Base-by-base conservation (phyloP, 208 protist genomes). In the Wallacemonas collosoma region DNA sequence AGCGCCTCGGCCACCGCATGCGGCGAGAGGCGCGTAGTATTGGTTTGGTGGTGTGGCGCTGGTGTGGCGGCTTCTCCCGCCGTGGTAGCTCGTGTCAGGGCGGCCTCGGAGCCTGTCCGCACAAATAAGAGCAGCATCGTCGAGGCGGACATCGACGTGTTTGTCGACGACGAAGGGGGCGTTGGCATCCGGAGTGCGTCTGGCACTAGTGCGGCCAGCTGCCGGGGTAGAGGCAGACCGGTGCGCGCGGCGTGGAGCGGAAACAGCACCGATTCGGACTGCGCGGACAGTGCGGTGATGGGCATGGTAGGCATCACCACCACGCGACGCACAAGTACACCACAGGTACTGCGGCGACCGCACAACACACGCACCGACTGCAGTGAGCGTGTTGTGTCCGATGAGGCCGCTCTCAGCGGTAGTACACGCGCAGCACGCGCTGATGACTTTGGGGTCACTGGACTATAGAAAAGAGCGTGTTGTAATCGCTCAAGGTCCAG, bases 281-380 rank as follows among this genome's bases (percentile, higher is more conserved):
- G 60, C 15, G 36, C 26, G 2, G 78, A 26, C 26, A 26, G 78
- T 14, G 8, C 53, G 7, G 76, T 72, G 12, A 72, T 41, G 14
- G 74, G 71, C 36, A 89, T 60, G 39, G 81, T 79, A 14, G 83
- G 75, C 43, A 90, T 82, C 1, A 83, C 87, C 17, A 94, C 66
- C 11, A 94, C 71, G n/a, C 89, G 86, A 2, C 89, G 82, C 12
- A 94, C 68, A 65, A 83, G 89, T 17, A 91, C 39, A 4, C 73
- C 79, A 14, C 75, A 73, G 12, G 54, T 73, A 57, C 71, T 71
- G 40, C 74, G 17, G 11, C 62, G 14, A n/a, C 40, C 76, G 67
- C 51, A 80, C n/a, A 36, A 39, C 51, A 81, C 82, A 56, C 58
- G 87, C 55, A 83, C 75, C 56, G 85, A 65, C 14, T 76, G 71